These are phyloP conservation scores for Fusarium oxysporum DNA, from an alignment of 2,329 filamentous ascomycete genomes.

Conservation along the genomic window DNA sequence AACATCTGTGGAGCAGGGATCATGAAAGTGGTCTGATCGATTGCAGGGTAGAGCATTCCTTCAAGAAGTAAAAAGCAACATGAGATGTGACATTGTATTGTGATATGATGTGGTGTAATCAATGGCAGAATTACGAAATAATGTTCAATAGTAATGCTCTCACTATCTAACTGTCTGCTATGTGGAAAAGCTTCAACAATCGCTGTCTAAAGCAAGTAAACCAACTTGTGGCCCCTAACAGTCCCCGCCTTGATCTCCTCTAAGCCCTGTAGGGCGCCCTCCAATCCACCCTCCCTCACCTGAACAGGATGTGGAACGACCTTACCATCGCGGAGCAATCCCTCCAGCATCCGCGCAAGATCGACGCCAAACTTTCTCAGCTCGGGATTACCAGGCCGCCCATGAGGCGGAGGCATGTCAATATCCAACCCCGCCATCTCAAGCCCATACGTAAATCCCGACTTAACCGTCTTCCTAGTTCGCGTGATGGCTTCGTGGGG, in stretches of 20 bases:
- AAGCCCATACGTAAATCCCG: conserved; percentile 7
- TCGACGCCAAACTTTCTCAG: conserved; percentile 7
- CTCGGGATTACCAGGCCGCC: background rate
- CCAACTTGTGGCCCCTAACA: background rate
- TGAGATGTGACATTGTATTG: background rate
- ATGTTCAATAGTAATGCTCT: background rate
- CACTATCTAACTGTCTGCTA: background rate
- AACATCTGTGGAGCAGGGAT: background rate
- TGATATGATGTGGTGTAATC: background rate
- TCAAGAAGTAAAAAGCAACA: background rate
- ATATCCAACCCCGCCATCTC: conserved; percentile 6
- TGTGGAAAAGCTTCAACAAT: background rate
- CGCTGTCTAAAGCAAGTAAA: background rate
- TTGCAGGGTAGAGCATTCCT: background rate
- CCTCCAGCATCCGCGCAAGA: conserved; percentile 4
- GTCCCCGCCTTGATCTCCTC: conserved; percentile 12
- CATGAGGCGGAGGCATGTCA: conserved; percentile 7
- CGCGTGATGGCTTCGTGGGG: conserved; percentile 6
- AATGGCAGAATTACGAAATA: background rate
- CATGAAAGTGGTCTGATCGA: background rate
- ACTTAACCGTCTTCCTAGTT: conserved; percentile 9
- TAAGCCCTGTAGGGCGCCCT: conserved; percentile 4
- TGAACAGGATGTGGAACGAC: conserved; percentile 2
- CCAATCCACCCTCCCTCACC: conserved; percentile 1
- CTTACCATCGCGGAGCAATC: conserved; percentile 5